These are phyloP conservation scores for Chloris gayana DNA, from an alignment of 176 grass and related monocot genomes.

Conservation along the genomic window DNA sequence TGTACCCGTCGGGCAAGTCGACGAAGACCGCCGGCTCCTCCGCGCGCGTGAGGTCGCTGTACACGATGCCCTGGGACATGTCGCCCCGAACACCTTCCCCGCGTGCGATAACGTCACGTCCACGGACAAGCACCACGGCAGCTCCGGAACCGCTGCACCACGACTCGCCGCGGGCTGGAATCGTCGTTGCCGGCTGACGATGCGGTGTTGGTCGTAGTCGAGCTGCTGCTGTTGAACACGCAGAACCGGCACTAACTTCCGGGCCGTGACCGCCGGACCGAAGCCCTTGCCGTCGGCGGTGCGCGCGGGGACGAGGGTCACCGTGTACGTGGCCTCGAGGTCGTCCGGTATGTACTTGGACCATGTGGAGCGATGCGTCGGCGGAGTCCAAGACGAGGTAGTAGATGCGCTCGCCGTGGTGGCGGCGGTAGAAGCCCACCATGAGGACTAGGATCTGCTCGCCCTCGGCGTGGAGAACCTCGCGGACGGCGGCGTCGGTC, in stretches of 20 bases:
- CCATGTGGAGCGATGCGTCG: background rate
- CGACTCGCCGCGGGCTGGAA: background rate
- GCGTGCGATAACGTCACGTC: background rate
- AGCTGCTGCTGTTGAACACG: background rate
- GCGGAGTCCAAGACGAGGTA: slow-evolving; percentile 14
- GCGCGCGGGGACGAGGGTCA: background rate
- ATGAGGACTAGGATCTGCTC: background rate
- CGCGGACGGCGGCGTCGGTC: background rate
- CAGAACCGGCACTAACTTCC: background rate
- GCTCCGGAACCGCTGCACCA: background rate
- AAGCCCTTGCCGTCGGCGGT: too few species aligned
- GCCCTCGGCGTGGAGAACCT: too few species aligned
- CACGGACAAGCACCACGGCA: background rate
- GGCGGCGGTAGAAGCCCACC: background rate
- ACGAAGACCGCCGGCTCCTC: background rate
- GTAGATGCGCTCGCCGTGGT: background rate
- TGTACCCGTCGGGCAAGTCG: too few species aligned
- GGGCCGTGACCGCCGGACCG: background rate
- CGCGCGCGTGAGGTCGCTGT: background rate
- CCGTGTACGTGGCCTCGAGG: background rate
- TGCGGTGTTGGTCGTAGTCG: too few species aligned
- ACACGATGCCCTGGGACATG: background rate
- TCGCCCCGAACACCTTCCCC: background rate
- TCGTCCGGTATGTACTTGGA: background rate
- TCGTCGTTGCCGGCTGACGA: background rate